phyloP scores from a whole-genome alignment of 176 grass and related monocot genomes.

The Phoenix roebelenii region DNA sequence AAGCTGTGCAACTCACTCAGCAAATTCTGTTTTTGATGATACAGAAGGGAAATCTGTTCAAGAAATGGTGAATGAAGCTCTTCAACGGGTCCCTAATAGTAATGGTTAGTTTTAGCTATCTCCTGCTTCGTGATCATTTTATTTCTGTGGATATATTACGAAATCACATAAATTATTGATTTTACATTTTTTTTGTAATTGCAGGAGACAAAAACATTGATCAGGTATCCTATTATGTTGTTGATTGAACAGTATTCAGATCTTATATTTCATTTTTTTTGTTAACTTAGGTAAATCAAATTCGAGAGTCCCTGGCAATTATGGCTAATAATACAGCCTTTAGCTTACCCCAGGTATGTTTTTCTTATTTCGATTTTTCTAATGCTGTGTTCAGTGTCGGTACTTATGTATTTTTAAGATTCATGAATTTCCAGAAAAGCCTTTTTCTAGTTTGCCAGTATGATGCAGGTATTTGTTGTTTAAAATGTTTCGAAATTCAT shows the following conservation, averaged over 20 bases:
- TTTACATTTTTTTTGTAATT: slow-evolving; percentile 28
- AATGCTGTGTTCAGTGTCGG: too few relatives aligned
- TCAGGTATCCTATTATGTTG: slow-evolving; percentile 41
- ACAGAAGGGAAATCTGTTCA: slow-evolving; percentile 97
- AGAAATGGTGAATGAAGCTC: slow-evolving; percentile 90
- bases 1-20: too few relatives aligned
- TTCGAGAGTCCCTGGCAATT: slow-evolving; percentile 77
- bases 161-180: slow-evolving; percentile 6
- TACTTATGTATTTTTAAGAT: too few relatives aligned
- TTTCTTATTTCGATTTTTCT: neutral
- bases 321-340: slow-evolving; percentile 90
- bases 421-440: too few relatives aligned
- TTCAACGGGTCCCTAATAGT: slow-evolving; percentile 58
- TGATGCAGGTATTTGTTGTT: too few relatives aligned
- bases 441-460: too few relatives aligned
- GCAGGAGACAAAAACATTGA: slow-evolving; percentile 80
- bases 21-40: slow-evolving; percentile 6
- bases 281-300: slow-evolving; percentile 75
- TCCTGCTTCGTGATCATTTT: neutral
- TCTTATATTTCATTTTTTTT: slow-evolving; percentile 2
- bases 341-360: slow-evolving; percentile 82
- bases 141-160: slow-evolving; percentile 1
- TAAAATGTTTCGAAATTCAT: too few relatives aligned
- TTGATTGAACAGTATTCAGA: slow-evolving; percentile 15
- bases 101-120: slow-evolving; percentile 47